Percentiles rank a stretch among this genome's conserved stretches.
Conservation (phyloP, 352 stramenopile species). For the Globisporangium echinulatum region DNA sequence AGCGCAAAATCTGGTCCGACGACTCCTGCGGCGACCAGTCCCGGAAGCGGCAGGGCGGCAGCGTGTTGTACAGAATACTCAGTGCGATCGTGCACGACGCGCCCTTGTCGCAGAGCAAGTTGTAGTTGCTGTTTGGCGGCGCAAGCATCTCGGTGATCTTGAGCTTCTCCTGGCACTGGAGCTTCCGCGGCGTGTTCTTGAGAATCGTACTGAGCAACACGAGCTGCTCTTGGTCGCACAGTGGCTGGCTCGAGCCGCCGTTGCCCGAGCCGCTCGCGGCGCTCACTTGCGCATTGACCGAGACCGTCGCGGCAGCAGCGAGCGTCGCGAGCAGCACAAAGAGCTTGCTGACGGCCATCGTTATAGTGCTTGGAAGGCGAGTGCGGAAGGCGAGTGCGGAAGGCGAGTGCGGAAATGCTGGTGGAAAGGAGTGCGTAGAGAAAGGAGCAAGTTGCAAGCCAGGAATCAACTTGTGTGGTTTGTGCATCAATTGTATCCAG, state of each 20-base stretch:
- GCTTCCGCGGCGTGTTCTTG: constrained; percentile 45
- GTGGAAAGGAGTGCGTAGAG: too few species aligned
- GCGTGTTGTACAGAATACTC: constrained; percentile 45
- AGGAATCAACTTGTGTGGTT: too few species aligned
- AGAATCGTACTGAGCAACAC: constrained; percentile 26
- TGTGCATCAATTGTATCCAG: too few species aligned
- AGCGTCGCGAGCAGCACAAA: constrained; percentile 9
- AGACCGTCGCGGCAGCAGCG: constrained; percentile 9
- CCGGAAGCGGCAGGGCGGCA: constrained; percentile 57
- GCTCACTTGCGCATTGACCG: constrained; percentile 13
- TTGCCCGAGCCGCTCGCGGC: constrained; percentile 25
- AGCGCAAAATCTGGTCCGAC: constrained; percentile 32
- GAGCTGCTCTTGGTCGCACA: constrained; percentile 39
- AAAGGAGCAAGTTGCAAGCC: too few species aligned
- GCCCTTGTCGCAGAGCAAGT: constrained; percentile 30
- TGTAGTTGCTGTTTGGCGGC: constrained; percentile 19
- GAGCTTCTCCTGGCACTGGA: constrained; percentile 39
- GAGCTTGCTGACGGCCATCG: constrained; percentile 11
- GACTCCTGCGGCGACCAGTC: constrained; percentile 42
- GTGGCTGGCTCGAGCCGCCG: constrained; percentile 28
- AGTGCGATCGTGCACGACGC: constrained; percentile 43
- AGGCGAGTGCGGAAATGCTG: too few species aligned
- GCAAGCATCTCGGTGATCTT: constrained; percentile 45
- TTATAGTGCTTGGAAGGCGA: background rate
- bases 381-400: background rate